These are phyloP conservation scores for Leptographium wingfieldii DNA, from an alignment of 2,329 filamentous ascomycete genomes.

Conservation along the genomic window DNA sequence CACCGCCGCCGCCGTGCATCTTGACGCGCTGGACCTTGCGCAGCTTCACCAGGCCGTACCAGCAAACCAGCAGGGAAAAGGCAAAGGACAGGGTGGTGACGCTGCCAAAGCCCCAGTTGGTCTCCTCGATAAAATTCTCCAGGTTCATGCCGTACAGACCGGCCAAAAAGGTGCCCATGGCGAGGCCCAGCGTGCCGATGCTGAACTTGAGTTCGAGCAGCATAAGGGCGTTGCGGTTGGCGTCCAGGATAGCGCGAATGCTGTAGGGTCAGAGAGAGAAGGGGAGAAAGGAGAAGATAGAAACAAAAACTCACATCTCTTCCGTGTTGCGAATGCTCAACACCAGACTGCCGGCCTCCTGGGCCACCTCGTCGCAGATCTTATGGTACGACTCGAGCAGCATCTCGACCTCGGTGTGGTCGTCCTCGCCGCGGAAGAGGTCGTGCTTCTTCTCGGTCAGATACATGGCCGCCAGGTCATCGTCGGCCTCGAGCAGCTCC, in stretches of 20 bases:
- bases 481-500: constrained; percentile 88
- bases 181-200: constrained; percentile 87
- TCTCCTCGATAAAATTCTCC: constrained; percentile 97
- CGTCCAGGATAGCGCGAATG: constrained; percentile 91
- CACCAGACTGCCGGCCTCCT: constrained; percentile 84
- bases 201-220: constrained; percentile 92
- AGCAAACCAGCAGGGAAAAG: constrained; percentile 65
- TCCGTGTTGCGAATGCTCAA: constrained; percentile 95
- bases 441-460: constrained; percentile 76
- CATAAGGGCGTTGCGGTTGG: constrained; percentile 97
- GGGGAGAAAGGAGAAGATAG: background rate
- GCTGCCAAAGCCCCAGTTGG: constrained; percentile 68
- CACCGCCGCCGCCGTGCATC: constrained; percentile 16
- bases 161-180: constrained; percentile 86
- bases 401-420: constrained; percentile 96
- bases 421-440: constrained; percentile 59
- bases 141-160: constrained; percentile 99
- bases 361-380: constrained; percentile 93
- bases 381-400: constrained; percentile 95
- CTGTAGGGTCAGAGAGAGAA: constrained; percentile 28
- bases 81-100: constrained; percentile 60
- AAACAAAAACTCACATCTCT: constrained; percentile 60
- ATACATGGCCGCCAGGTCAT: constrained; percentile 92
- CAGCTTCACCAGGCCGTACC: constrained; percentile 73
- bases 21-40: constrained; percentile 39